Conservation (phyloP, 2,329 filamentous ascomycete genomes). For the Tolypocladium sp. region DNA sequence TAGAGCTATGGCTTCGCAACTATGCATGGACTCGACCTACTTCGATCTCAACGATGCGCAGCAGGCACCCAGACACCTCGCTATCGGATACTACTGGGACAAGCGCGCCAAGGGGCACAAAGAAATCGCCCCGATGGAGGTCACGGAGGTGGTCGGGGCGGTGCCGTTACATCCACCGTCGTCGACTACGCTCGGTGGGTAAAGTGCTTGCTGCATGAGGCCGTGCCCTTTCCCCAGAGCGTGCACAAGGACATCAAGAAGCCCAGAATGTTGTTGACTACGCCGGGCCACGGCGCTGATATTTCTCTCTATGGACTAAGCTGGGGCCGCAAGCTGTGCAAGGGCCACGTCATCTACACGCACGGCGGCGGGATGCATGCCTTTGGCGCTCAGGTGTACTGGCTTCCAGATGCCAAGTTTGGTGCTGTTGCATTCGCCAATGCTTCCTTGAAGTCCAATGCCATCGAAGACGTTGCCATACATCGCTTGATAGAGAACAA, state of each 20-base stretch:
- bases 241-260: constrained; percentile 19
- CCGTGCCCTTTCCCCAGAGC: constrained; percentile 11
- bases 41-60: too few species aligned
- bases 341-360: constrained; percentile 16
- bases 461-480: constrained; percentile 13
- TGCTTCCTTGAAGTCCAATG: constrained; percentile 17
- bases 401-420: constrained; percentile 9
- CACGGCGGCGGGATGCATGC: constrained; percentile 19
- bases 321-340: constrained; percentile 16
- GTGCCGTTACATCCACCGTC: too few species aligned
- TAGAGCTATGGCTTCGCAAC: too few species aligned
- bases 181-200: too few species aligned
- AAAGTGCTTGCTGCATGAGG: constrained; percentile 28
- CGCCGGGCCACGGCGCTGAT: constrained; percentile 3
- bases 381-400: constrained; percentile 18
- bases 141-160: too few species aligned
- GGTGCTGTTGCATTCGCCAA: neutral
- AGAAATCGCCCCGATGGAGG: too few species aligned
- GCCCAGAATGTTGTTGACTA: constrained; percentile 17
- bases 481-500: constrained; percentile 21
- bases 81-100: too few species aligned
- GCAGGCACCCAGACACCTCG: too few species aligned
- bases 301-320: constrained; percentile 18
- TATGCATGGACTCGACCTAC: too few species aligned
- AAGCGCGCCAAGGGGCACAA: too few species aligned